Evolutionary conservation across 2,329 filamentous ascomycete species (phyloP), one percentile per base, ranked within the genome.

Genomic region (Aspergillus spinulosporus): DNA sequence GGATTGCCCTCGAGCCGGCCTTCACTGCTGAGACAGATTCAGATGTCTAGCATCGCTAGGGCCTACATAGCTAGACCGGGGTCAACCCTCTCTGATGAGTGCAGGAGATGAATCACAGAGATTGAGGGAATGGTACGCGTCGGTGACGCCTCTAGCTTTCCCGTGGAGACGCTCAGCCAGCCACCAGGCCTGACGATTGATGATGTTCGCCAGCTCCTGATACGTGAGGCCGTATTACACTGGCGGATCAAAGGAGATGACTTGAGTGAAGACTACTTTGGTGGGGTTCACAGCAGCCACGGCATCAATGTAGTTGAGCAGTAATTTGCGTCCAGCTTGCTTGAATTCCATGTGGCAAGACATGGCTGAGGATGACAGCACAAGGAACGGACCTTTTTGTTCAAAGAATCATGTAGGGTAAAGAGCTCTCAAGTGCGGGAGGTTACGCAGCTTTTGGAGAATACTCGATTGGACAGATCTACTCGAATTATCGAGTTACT

Each of bases 111-210:
- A 11, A n/a, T n/a, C n/a, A n/a, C n/a, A 28, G 26, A 28, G 26
- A 28, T 28, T 28, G 21, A 29, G n/a, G 32, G 14, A 40, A 40
- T 3, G 26, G 3, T 32, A 58, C 56, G 52, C 51, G 28, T 55
- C 48, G 6, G 46, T 42, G 14, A 11, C 29, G 12, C 29, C 48
- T 29, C 39, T 44, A 3, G n/a, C 39, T 6, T 36, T 40, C 2
- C 21, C 21, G 11, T 52, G 34, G 11, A 37, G 12, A 4, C 28
- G 8, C 12, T 48, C 43, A 11, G 40, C n/a, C 5, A 58, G n/a
- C 51, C 48, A 50, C 56, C 56, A 55, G 5, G 52, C 52, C 6
- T 49, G 37, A 26, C 40, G 28, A 12, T 58, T 48, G 14, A 58
- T 34, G 11, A 54, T 21, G 29, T 28, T 49, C 2, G 48, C 26